These are phyloP conservation scores for Xylaria palmicola DNA, from an alignment of 495 filamentous ascomycete genomes.

Conservation along the genomic window DNA sequence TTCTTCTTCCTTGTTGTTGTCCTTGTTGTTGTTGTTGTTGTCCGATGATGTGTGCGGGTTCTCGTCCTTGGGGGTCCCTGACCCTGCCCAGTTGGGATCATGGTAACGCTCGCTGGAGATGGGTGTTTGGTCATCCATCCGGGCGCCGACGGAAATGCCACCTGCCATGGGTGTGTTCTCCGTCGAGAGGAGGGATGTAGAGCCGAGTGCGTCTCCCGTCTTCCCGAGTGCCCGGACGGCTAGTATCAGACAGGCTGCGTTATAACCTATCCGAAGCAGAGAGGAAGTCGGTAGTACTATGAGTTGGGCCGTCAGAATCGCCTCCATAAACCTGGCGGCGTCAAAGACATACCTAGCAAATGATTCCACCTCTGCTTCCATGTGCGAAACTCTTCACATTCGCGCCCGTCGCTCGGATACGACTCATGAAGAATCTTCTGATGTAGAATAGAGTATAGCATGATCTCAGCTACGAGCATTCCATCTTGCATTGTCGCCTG, in stretches of 20 bases:
- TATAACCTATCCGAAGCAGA: conserved; percentile 30
- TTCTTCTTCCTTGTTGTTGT: too few relatives aligned
- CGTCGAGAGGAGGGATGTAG: conserved; percentile 16
- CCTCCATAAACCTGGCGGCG: neutral
- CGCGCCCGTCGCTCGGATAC: conserved; percentile 26
- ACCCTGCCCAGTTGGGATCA: neutral
- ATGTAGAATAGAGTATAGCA: conserved; percentile 27
- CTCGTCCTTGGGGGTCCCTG: neutral
- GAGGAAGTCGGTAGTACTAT: conserved; percentile 27
- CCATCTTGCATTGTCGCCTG: conserved; percentile 33
- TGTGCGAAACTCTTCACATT: conserved; percentile 30
- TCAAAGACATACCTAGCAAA: conserved; percentile 16
- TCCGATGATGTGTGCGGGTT: neutral
- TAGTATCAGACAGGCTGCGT: conserved; percentile 29
- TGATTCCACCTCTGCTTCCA: conserved; percentile 35
- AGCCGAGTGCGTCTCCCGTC: conserved; percentile 24
- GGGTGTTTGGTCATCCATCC: conserved; percentile 1
- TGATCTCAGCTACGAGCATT: conserved; percentile 33
- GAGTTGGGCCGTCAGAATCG: conserved; percentile 4
- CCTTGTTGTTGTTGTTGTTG: neutral
- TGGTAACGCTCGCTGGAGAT: conserved; percentile 7
- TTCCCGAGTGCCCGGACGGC: conserved; percentile 27
- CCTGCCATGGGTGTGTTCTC: neutral
- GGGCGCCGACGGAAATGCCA: neutral
- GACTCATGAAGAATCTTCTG: conserved; percentile 28